Base-by-base conservation (phyloP, 2,329 filamentous ascomycete species). In the Sarocladium strictum region DNA sequence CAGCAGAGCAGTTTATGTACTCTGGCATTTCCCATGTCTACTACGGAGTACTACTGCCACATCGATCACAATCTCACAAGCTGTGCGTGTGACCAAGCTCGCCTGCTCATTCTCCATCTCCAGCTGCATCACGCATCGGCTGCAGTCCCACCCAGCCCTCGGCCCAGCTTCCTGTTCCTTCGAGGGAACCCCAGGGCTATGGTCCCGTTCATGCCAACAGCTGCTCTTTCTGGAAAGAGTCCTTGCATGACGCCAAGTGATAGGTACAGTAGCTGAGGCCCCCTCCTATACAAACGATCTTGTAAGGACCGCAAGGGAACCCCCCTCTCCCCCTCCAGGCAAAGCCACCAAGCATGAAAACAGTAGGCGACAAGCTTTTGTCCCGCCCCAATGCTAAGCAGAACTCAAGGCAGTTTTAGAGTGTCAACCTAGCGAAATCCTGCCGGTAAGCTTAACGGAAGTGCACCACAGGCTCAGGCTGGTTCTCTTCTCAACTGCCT, bases 391-490 rank as follows among this genome's bases (percentile, higher is more conserved):
- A 43, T 43, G 38, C 3, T 7, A 21, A 11, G 6, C 12, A 9
- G 38, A 4, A 35, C 32, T 35, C 32, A 9, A 15, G n/a, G n/a
- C n/a, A n/a, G n/a, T n/a, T n/a, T n/a, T n/a, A n/a, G n/a, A 33
- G 15, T 9, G 32, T 33, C n/a, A n/a, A n/a, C n/a, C n/a, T n/a
- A 17, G 10, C 10, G 10, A 12, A 24, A 27, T 10, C n/a, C 19
- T 49, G 47, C 27, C 27, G 27, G 27, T 51, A 51, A 51, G 47
- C 47, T 51, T 51, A 51, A 51, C 33, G 40, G 17, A 43, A 15
- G 35, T 15, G 6, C 6, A 38, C 6, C 29, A 32, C 9, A 7
- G n/a, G 35, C 35, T 9, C n/a, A 15, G 17, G 21, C 40, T 12
- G 7, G 19, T 7, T 5, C n/a, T 33, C 47, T 51, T 51, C n/a